Percentiles rank a stretch among this genome's conserved stretches.
These are phyloP conservation scores for Gonapodya sp. DNA, from an alignment of 192 early-diverging fungal genomes.

Conservation along the genomic window DNA sequence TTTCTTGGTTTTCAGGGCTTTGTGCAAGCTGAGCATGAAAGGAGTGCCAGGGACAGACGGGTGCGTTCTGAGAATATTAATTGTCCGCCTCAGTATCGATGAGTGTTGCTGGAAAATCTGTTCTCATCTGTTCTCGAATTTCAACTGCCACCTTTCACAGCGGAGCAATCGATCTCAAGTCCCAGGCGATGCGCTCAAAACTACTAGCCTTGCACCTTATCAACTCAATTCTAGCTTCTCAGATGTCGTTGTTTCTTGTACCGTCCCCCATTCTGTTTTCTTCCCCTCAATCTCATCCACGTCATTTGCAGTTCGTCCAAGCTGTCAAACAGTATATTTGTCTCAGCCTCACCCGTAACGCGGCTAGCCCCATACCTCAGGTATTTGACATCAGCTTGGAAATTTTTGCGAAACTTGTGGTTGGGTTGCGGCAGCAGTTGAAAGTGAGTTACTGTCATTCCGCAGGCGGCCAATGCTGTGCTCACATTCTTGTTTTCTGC, in stretches of 20 bases:
- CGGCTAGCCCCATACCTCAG: conserved; percentile 61
- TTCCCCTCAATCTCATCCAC: conserved; percentile 10
- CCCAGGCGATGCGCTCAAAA: conserved; percentile 74
- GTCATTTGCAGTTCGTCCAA: conserved; percentile 59
- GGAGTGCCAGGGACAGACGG: conserved; percentile 49
- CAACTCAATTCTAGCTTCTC: conserved; percentile 59
- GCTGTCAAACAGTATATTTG: conserved; percentile 82
- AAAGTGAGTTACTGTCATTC: conserved; percentile 35
- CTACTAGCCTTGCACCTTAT: conserved; percentile 75
- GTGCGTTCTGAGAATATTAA: conserved; percentile 20
- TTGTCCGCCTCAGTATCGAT: conserved; percentile 9
- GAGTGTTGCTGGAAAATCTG: too few species aligned
- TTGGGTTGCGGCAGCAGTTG: conserved; percentile 55
- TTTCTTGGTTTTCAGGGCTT: conserved; percentile 72
- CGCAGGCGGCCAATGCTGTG: neutral
- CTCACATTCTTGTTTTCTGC: neutral
- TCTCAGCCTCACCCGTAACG: conserved; percentile 70
- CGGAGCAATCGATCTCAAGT: conserved; percentile 61
- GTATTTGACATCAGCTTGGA: conserved; percentile 77
- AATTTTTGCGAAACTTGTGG: conserved; percentile 69
- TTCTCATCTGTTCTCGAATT: neutral
- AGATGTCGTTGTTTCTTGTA: conserved; percentile 62
- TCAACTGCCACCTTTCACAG: conserved; percentile 18
- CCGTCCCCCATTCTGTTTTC: conserved; percentile 38
- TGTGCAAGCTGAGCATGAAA: conserved; percentile 86